These are phyloP conservation scores for Suillus bovinus DNA, from an alignment of 768 basidiomycete species.

Conservation along the genomic window DNA sequence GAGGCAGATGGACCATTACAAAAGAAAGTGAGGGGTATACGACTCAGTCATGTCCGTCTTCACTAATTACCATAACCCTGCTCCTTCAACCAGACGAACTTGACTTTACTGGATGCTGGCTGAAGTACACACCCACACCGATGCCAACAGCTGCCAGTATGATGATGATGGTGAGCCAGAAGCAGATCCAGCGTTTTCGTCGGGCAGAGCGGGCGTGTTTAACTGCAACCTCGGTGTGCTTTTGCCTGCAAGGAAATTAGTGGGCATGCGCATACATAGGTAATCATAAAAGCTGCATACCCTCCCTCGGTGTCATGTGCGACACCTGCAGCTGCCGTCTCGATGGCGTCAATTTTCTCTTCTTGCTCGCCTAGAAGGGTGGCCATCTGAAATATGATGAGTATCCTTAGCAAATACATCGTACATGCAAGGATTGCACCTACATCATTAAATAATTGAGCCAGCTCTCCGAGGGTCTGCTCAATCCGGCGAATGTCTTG, in stretches of 20 bases:
- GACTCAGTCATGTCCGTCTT: neutral
- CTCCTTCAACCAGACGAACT: conserved; percentile 7
- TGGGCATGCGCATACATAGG: neutral
- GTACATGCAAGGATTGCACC: conserved; percentile 19
- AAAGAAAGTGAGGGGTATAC: conserved; percentile 5
- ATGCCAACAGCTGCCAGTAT: conserved; percentile 47
- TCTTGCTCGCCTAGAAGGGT: conserved; percentile 80
- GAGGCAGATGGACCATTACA: neutral
- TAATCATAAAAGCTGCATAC: conserved; percentile 40
- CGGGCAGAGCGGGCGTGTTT: conserved; percentile 68
- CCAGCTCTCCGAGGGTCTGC: conserved; percentile 83
- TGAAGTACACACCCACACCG: conserved; percentile 32
- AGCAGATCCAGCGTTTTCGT: conserved; percentile 86
- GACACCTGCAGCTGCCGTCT: conserved; percentile 61
- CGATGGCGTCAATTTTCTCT: conserved; percentile 63
- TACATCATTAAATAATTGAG: conserved; percentile 85
- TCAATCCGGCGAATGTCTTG: conserved; percentile 85
- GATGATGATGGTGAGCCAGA: conserved; percentile 58
- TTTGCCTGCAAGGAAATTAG: conserved; percentile 40
- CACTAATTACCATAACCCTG: neutral
- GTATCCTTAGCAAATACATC: conserved; percentile 5
- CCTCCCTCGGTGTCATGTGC: conserved; percentile 70
- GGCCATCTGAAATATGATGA: conserved; percentile 57
- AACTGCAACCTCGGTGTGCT: conserved; percentile 68
- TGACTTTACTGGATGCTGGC: conserved; percentile 6